Base-by-base conservation (phyloP, 1,284 basidiomycete species). In the Tilletia indica region DNA sequence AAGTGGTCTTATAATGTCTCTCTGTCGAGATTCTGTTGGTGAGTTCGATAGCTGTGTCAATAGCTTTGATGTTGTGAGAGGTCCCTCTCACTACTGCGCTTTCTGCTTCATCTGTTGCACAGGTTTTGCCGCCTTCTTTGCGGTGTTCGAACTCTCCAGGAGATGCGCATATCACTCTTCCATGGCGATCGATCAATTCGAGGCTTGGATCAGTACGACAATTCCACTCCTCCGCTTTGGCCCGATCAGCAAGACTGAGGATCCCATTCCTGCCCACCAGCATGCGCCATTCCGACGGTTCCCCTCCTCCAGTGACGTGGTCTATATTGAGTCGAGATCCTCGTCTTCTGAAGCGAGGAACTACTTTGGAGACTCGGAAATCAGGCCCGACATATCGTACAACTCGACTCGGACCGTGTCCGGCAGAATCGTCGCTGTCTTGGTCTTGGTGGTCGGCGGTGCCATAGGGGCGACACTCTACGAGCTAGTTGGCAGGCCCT, bases 91-190 rank as follows among this genome's bases (percentile, higher is more conserved):
- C 12, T 21, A 16, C 6, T 25, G 14, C 39, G n/a, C 39, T 12
- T 19, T 69, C 12, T 69, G 11, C 56, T n/a, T 61, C 11, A 47
- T 45, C 39, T n/a, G 14, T n/a, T 25, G 19, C 25, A 34, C 54
- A 31, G 64, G 82, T 9, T 84, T 84, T 49, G 75, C 84, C 12
- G 71, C 73, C 48, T 86, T 86, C 78, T 86, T 86, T 69, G 75
- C 82, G 66, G 75, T 83, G 61, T 86, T 86, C 71, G 85, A 86
- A 66, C 70, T 80, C 34, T 83, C 84, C 2, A 75, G 85, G 14
- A 74, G 82, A 19, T 67, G 73, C 16, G 83, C 85, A 1, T 78
- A 80, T 39, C 67, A 73, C 36, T 77, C 78, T 0, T 85, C 84
- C 1, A 77, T 80, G 12, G 70, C 74, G 11, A 76, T 82, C 49